Conservation (phyloP, 192 early-diverging fungal species). For the Rhizophagus prolifer region DNA sequence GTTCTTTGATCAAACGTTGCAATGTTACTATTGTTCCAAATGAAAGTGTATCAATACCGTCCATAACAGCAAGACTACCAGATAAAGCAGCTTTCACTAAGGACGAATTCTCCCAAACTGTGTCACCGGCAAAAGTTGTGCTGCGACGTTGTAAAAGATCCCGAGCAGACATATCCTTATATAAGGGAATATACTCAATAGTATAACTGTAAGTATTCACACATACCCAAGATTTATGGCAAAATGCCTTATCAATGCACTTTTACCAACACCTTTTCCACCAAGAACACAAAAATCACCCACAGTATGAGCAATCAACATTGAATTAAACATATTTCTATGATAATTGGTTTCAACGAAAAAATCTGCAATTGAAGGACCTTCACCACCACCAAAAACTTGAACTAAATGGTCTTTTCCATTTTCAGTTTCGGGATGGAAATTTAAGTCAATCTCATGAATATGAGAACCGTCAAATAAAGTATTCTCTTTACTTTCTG, state of each 20-base stretch:
- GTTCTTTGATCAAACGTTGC: constrained; percentile 63
- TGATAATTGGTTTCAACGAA: constrained; percentile 64
- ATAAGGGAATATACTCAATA: constrained; percentile 71
- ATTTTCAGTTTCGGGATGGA: constrained; percentile 13
- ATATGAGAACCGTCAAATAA: constrained; percentile 40
- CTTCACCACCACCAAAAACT: constrained; percentile 43
- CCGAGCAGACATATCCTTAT: constrained; percentile 78
- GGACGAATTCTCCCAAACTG: constrained; percentile 72
- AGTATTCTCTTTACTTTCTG: constrained; percentile 22
- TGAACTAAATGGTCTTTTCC: constrained; percentile 29
- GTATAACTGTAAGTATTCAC: constrained; percentile 46
- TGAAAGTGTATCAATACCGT: constrained; percentile 70
- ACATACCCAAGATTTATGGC: constrained; percentile 43
- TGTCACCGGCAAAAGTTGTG: constrained; percentile 70
- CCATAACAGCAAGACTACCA: constrained; percentile 73
- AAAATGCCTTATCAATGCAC: constrained; percentile 63
- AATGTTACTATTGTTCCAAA: constrained; percentile 69
- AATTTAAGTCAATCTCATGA: constrained; percentile 38
- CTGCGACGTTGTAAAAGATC: constrained; percentile 74
- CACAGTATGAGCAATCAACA: constrained; percentile 57
- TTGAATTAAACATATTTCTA: constrained; percentile 47
- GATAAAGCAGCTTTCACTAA: constrained; percentile 71
- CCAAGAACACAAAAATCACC: constrained; percentile 74
- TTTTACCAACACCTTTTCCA: constrained; percentile 73
- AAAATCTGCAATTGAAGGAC: constrained; percentile 45